Base-by-base conservation (phyloP, 805 yeast species). In the Metschnikowia kofuensis region DNA sequence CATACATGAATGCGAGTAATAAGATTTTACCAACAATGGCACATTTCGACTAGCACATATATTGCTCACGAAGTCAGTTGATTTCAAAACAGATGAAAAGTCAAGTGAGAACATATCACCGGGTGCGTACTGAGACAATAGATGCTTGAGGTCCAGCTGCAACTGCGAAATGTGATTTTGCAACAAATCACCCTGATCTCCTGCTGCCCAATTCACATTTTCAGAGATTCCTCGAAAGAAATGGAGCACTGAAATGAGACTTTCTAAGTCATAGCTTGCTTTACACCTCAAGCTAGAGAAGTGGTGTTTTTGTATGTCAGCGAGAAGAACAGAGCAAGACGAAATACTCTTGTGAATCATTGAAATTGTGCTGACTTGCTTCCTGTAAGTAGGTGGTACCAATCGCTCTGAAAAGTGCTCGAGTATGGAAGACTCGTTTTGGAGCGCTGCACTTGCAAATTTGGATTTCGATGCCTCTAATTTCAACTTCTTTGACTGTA, bases 51-150 rank as follows among this genome's bases (percentile, higher is more conserved):
- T 8, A n/a, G 16, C 37, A 6, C 35, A 11, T n/a, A 45, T 35
- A 29, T 28, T 16, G 27, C 6, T 21, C 12, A 38, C 27, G 27
- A 30, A 40, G 4, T 35, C 27, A 11, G 28, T 28, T 7, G 14
- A 12, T n/a, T 35, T 38, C 7, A 15, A n/a, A 10, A 30, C 35
- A 36, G 37, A 46, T 7, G 49, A 36, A 28, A 46, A 38, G 15
- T 46, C 42, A 15, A 46, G 49, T 6, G 49, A 26, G 16, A 15
- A 41, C 14, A 46, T 9, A 14, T 46, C 49, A 34, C 12, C 15
- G 6, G 49, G 49, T 28, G 31, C 21, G 31, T 29, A 46, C 9
- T 9, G 13, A 16, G 27, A 8, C 7, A 40, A 7, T 12, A 39
- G 30, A 12, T 26, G 13, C 12, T 40, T 40, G 15, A 46, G 37